These are phyloP conservation scores for Peniophora sp. DNA, from an alignment of 1,284 basidiomycete genomes.

Conservation along the genomic window DNA sequence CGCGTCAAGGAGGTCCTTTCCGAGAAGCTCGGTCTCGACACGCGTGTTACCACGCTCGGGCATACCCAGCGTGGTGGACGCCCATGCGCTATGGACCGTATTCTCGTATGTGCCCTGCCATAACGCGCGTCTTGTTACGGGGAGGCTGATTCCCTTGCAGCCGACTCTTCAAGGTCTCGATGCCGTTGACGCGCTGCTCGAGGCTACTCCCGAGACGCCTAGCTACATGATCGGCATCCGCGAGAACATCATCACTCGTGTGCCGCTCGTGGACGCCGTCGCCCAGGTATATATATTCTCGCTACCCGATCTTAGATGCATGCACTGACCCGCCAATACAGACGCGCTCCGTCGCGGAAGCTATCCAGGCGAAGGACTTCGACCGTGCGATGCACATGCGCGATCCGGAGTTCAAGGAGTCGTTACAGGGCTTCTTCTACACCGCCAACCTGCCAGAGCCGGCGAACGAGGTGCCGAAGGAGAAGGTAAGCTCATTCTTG, in stretches of 20 bases:
- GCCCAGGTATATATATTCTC: conserved; percentile 50
- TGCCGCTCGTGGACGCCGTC: conserved; percentile 91
- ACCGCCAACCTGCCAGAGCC: conserved; percentile 56
- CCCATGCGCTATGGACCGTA: conserved; percentile 90
- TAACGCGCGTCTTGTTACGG: conserved; percentile 50
- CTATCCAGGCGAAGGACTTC: conserved; percentile 83
- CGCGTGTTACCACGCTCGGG: conserved; percentile 95
- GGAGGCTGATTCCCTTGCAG: conserved; percentile 28
- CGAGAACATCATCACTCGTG: conserved; percentile 92
- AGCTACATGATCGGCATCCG: conserved; percentile 96
- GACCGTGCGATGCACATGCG: conserved; percentile 81
- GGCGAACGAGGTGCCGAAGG: conserved; percentile 52
- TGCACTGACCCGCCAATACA: conserved; percentile 22
- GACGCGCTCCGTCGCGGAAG: conserved; percentile 82
- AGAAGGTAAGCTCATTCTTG: conserved; percentile 37
- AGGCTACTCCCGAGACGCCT: conserved; percentile 83
- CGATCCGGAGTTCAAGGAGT: conserved; percentile 89
- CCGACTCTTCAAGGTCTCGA: conserved; percentile 93
- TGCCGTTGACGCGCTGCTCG: conserved; percentile 87
- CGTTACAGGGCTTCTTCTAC: conserved; percentile 76
- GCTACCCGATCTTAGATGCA: no score
- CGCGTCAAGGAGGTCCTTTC: conserved; percentile 87
- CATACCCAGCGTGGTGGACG: conserved; percentile 95
- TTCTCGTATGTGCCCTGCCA: conserved; percentile 52
- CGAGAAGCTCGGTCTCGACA: conserved; percentile 86